phyloP scores from a whole-genome alignment of 768 basidiomycete species.

The Lactarius hengduanensis region DNA sequence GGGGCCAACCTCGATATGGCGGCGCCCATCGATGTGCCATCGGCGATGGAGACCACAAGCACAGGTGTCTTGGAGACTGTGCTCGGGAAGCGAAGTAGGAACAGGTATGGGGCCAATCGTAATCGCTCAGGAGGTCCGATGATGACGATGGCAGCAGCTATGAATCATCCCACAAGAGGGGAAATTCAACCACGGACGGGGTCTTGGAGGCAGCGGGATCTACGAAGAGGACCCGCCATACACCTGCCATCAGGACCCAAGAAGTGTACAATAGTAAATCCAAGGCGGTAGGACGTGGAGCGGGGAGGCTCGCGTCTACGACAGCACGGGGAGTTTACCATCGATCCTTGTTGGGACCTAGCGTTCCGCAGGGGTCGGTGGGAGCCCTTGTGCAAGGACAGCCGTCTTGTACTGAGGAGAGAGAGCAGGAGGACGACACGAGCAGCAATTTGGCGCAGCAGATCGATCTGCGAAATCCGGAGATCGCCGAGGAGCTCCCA shows the following conservation, averaged over 20 bases:
- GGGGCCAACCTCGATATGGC: background rate
- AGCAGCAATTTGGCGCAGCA: background rate
- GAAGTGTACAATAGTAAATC: background rate
- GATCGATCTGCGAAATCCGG: background rate
- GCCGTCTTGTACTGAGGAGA: constrained; percentile 1
- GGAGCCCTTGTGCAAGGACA: background rate
- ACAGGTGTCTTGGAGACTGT: background rate
- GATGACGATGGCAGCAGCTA: background rate
- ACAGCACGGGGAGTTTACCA: constrained; percentile 7
- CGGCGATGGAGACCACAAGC: background rate
- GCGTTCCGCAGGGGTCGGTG: constrained; percentile 3
- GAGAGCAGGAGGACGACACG: background rate
- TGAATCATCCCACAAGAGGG: background rate
- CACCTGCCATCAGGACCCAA: background rate
- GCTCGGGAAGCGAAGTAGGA: background rate
- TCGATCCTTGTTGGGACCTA: background rate
- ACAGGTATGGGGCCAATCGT: background rate
- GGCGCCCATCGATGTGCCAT: background rate
- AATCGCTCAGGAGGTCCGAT: background rate
- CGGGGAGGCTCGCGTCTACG: constrained; percentile 11
- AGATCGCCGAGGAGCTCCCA: background rate
- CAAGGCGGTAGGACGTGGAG: constrained; percentile 8
- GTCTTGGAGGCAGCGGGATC: background rate
- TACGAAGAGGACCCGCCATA: background rate
- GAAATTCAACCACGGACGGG: background rate